Base-by-base conservation (phyloP, 106 monocot genomes). In the Xerophyta viscosa region DNA sequence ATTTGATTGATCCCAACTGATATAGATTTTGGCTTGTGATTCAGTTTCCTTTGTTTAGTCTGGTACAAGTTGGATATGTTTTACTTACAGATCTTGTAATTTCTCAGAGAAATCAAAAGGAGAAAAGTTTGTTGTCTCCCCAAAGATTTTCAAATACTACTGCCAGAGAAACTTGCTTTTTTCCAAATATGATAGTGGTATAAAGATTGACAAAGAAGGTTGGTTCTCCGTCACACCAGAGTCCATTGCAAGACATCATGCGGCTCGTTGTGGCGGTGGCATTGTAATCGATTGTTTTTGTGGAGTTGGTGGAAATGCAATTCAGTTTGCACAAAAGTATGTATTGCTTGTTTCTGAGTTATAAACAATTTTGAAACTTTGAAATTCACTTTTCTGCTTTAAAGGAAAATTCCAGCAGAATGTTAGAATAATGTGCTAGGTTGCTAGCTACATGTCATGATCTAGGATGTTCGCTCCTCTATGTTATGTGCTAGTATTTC, bases 171-270 rank as follows among this genome's bases (percentile, higher is more conserved):
- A 98, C 42, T 71, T 45, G 20, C 79, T 98, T 57, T 98, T 98
- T 67, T 77, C 89, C 15, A 72, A 21, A 47, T 98, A 79, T 77
- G 90, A 90, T 71, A 1, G 56, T 13, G 98, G 98, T 42, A 78
- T 98, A 73, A 82, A 86, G 71, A 80, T 90, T 82, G 98, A 98
- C 66, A 85, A 86, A 66, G 98, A 98, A 77, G 90, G 98, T 24
- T 98, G 98, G 98, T 98, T 90, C 77, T 98, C 98, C 57, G 90
- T 98, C 29, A 98, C 98, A 29, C 98, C 98, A 26, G 98, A 98
- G 45, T 21, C 46, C 27, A 79, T 98, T 48, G 98, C 98, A 57
- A 86, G 55, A 37, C 98, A 98, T 64, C 98, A 98, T 66, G 98
- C 85, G 52, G 66, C 68, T 52, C 85, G 90, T 59, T 82, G 82